Percentiles rank a stretch among this genome's conserved stretches.
These are phyloP conservation scores for Grigorovia transvaalensis DNA, from an alignment of 805 yeast species.

Conservation along the genomic window DNA sequence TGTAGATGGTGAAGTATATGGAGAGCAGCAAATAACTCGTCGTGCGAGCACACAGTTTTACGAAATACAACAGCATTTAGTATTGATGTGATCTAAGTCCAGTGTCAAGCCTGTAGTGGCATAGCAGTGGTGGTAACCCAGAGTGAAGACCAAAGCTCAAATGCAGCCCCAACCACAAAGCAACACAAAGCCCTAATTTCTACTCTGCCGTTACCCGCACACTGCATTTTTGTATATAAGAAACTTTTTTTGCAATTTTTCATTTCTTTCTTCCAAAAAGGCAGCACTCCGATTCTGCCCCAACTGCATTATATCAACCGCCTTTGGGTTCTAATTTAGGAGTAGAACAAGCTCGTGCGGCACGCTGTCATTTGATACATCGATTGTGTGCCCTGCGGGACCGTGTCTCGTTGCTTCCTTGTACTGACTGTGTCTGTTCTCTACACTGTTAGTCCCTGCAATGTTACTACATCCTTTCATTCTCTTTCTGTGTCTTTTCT, in stretches of 20 bases:
- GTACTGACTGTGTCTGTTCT: background rate
- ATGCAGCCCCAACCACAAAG: too few species aligned
- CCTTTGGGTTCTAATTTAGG: slow-evolving; percentile 50
- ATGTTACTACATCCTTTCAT: background rate
- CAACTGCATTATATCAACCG: background rate
- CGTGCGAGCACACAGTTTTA: background rate
- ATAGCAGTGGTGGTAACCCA: too few species aligned
- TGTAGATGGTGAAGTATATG: background rate
- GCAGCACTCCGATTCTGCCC: background rate
- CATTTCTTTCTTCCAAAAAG: too few species aligned
- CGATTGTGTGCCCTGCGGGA: slow-evolving; percentile 4
- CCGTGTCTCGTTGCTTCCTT: background rate
- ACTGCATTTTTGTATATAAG: too few species aligned
- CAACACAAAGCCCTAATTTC: too few species aligned
- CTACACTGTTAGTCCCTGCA: background rate
- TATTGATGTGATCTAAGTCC: too few species aligned
- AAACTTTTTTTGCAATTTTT: background rate
- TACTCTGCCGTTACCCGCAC: background rate
- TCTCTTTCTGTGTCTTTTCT: too few species aligned
- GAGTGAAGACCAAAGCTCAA: too few species aligned
- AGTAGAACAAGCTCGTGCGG: slow-evolving; percentile 45
- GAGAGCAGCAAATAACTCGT: background rate
- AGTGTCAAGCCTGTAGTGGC: too few species aligned
- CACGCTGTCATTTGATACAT: slow-evolving; percentile 39
- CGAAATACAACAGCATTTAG: background rate